Conservation (phyloP, 2,329 filamentous ascomycete genomes). For the Diaporthe aspalathi region DNA sequence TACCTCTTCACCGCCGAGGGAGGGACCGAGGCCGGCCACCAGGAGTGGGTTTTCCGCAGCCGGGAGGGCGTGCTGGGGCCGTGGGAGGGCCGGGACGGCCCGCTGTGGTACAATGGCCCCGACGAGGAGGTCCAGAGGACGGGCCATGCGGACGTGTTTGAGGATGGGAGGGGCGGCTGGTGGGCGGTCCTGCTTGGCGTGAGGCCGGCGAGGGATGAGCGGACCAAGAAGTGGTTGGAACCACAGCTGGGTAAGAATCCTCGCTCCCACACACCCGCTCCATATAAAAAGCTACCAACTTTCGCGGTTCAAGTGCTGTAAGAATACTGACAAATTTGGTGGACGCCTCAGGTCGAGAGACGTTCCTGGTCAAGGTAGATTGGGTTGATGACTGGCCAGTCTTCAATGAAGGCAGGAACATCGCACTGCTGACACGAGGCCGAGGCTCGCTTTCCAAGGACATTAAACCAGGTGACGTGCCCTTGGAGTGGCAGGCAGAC, state of each 20-base stretch:
- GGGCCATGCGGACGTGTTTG: slow-evolving; percentile 61
- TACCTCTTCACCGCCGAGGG: slow-evolving; percentile 56
- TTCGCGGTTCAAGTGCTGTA: background rate
- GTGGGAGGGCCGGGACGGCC: slow-evolving; percentile 59
- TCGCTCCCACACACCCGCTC: background rate
- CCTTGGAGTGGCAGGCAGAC: slow-evolving; percentile 47
- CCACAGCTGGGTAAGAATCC: slow-evolving; percentile 54
- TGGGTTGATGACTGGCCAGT: slow-evolving; percentile 65
- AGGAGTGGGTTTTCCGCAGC: slow-evolving; percentile 64
- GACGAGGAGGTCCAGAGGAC: slow-evolving; percentile 62
- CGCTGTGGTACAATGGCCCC: slow-evolving; percentile 58
- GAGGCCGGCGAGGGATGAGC: slow-evolving; percentile 49
- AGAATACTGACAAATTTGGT: background rate
- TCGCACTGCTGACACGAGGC: slow-evolving; percentile 52
- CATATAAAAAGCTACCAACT: no score
- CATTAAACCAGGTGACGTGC: slow-evolving; percentile 47
- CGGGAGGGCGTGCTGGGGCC: slow-evolving; percentile 56
- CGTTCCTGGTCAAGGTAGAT: slow-evolving; percentile 60
- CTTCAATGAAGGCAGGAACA: slow-evolving; percentile 59
- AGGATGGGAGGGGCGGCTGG: slow-evolving; percentile 57
- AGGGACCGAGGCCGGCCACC: slow-evolving; percentile 61
- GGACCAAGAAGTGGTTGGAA: slow-evolving; percentile 47
- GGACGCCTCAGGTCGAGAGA: slow-evolving; percentile 54
- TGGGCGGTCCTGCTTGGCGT: slow-evolving; percentile 61
- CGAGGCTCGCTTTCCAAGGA: slow-evolving; percentile 40